These are phyloP conservation scores for Chrysochromulina parva DNA, from an alignment of 78 protist genomes.

Conservation along the genomic window DNA sequence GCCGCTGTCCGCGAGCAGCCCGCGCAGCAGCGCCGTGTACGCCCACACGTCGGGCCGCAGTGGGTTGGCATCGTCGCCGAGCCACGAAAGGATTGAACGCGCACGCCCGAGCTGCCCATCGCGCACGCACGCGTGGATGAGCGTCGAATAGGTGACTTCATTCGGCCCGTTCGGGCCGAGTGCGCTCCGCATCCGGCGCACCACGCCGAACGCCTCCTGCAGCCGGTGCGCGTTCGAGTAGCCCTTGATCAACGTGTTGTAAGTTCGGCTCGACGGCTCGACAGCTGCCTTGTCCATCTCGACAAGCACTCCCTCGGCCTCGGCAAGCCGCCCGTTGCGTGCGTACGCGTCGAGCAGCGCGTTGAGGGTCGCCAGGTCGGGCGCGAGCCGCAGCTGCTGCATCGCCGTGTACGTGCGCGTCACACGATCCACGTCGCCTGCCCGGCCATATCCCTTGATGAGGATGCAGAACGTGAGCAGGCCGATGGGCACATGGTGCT, in stretches of 20 bases:
- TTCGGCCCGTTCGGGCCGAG: not conserved
- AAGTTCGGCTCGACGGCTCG: not conserved
- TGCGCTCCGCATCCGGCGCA: not conserved
- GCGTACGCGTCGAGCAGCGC: not conserved
- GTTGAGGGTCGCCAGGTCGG: not conserved
- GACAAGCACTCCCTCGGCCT: not conserved
- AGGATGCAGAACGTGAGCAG: not conserved
- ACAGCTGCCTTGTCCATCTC: not conserved
- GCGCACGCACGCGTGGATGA: not conserved
- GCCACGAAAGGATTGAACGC: not conserved
- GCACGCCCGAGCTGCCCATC: not conserved
- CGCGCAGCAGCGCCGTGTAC: no score
- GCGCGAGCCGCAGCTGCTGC: not conserved
- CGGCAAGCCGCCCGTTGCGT: not conserved
- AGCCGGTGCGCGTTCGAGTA: not conserved
- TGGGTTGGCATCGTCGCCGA: not conserved
- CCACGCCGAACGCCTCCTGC: not conserved
- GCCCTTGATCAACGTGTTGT: not conserved
- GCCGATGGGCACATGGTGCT: not conserved
- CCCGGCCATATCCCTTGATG: not conserved
- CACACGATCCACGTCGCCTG: not conserved
- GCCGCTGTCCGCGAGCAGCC: no score
- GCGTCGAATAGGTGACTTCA: not conserved
- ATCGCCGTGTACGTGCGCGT: not conserved
- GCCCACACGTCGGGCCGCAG: no score